Evolutionary conservation across 2,329 filamentous ascomycete species (phyloP).

Genomic region (Colletotrichum sp.): DNA sequence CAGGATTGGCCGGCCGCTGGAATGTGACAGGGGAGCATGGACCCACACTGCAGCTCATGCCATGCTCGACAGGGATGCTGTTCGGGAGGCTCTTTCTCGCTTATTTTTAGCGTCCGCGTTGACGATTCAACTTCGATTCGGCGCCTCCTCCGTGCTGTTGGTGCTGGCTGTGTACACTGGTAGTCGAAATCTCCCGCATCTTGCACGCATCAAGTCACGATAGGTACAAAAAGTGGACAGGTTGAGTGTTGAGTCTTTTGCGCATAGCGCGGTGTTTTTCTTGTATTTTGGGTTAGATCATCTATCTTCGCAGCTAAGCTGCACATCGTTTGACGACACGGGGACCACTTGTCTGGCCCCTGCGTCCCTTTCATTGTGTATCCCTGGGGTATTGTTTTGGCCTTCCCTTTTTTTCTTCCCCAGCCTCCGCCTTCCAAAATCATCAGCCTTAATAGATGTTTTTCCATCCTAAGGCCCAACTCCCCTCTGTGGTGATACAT

Average conservation of each 20-base stretch:
- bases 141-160: conserved; percentile 29
- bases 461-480: neutral
- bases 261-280: neutral
- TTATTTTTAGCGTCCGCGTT: conserved; percentile 25
- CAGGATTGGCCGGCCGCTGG: neutral
- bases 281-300: neutral
- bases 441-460: neutral
- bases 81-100: conserved; percentile 26
- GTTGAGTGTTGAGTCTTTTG: neutral
- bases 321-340: neutral
- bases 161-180: neutral
- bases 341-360: neutral
- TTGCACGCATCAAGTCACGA: neutral
- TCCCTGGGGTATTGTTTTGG: neutral
- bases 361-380: neutral
- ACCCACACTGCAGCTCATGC: conserved; percentile 17
- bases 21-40: conserved; percentile 9
- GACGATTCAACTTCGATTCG: conserved; percentile 12
- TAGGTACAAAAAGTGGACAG: neutral
- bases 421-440: neutral
- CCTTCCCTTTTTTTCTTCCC: neutral
- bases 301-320: neutral
- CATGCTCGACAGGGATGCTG: conserved; percentile 23
- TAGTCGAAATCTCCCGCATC: neutral
- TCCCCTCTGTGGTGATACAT: neutral